Evolutionary conservation across 495 filamentous ascomycete genomes (phyloP).

Genomic region (Chaetomium fimeti): DNA sequence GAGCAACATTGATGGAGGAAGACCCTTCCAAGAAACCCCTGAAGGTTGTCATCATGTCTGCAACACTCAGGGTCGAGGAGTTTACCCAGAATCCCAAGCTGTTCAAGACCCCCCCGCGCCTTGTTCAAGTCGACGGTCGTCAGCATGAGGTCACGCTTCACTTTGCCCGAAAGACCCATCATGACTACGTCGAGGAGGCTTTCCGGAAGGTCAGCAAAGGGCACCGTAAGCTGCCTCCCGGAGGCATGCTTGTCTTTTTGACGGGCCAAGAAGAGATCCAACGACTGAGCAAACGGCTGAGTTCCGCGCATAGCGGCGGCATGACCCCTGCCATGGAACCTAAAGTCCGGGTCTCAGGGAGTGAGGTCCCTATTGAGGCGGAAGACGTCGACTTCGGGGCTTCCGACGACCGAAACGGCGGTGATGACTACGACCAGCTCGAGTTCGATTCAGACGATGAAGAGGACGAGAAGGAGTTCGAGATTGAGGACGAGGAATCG

Average conservation of each 20-base stretch:
- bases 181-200: conserved; percentile 85
- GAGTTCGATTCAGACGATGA: conserved; percentile 52
- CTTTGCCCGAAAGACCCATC: conserved; percentile 77
- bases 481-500: conserved; percentile 60
- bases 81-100: conserved; percentile 80
- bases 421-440: conserved; percentile 52
- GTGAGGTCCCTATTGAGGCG: conserved; percentile 74
- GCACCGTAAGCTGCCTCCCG: conserved; percentile 85
- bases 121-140: conserved; percentile 89
- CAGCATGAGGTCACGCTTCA: conserved; percentile 89
- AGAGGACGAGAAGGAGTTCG: conserved; percentile 58
- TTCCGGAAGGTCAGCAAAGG: conserved; percentile 86
- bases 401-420: conserved; percentile 47
- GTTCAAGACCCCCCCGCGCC: conserved; percentile 76
- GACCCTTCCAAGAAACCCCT: conserved; percentile 64
- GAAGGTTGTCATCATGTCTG: conserved; percentile 98
- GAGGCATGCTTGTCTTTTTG: conserved; percentile 91
- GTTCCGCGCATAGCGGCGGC: conserved; percentile 59
- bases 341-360: conserved; percentile 69
- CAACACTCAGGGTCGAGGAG: conserved; percentile 85
- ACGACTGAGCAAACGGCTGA: conserved; percentile 71
- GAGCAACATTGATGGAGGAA: conserved; percentile 45
- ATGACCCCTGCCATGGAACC: conserved; percentile 55
- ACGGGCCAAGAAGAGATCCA: conserved; percentile 92
- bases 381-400: conserved; percentile 86